These are phyloP conservation scores for Aspergillus bertholletiae DNA, from an alignment of 495 filamentous ascomycete species.

Conservation along the genomic window DNA sequence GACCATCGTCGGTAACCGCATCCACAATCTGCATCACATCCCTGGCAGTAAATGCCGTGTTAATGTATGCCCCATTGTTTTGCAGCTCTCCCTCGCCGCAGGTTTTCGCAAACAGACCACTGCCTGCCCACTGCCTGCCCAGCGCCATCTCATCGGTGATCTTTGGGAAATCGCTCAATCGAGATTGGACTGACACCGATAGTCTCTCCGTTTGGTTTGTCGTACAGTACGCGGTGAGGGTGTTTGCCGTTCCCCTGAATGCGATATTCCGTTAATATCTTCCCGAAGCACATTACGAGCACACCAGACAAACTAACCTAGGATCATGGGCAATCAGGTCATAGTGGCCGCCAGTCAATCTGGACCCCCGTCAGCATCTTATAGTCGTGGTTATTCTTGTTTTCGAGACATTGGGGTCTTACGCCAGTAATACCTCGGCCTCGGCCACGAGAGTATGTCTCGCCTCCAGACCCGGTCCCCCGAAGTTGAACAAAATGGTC, in stretches of 20 bases:
- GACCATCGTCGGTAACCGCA: background rate
- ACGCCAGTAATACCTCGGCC: slow-evolving; percentile 15
- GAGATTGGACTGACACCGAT: too few relatives aligned
- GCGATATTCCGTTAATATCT: background rate
- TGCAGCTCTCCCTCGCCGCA: background rate
- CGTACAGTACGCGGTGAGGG: background rate
- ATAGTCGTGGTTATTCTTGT: too few relatives aligned
- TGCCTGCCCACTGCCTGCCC: background rate
- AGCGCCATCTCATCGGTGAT: background rate
- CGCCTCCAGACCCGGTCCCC: slow-evolving; percentile 32
- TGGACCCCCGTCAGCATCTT: background rate
- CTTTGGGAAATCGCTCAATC: background rate
- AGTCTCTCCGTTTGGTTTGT: background rate
- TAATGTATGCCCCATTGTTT: background rate
- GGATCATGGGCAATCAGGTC: background rate
- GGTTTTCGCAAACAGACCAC: background rate
- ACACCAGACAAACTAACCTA: background rate
- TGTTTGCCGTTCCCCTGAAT: background rate
- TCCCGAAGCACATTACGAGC: background rate
- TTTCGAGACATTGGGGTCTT: background rate
- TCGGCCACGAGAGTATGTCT: slow-evolving; percentile 17
- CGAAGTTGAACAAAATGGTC: slow-evolving; percentile 45
- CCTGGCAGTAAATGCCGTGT: background rate
- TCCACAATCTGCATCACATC: slow-evolving; percentile 4
- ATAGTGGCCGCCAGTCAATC: background rate